Evolutionary conservation across 2,329 filamentous ascomycete genomes (phyloP), one percentile per base, ranked within the genome.

Genomic region (Sporothrix sp.): DNA sequence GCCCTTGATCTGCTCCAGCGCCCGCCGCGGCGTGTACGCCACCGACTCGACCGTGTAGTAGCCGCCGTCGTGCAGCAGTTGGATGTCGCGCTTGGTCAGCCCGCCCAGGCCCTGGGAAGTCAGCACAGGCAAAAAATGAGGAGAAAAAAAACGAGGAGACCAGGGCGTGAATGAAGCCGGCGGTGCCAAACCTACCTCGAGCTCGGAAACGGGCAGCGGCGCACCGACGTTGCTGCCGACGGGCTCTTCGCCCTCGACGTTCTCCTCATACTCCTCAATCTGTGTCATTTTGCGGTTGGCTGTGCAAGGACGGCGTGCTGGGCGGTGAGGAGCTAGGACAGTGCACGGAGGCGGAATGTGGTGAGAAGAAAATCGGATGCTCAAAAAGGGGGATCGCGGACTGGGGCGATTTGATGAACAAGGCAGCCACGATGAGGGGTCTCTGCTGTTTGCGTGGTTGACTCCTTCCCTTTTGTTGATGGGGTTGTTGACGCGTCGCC

Each of bases 21-120:
- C 73, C 62, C 91, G 81, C 48, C 78, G 85, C 64, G 93, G 80
- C 3, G 81, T 97, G 65, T 98, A 98, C 45, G 93, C 93, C 54
- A 98, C 85, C 2, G 90, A 84, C 68, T 98, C 93, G 33, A 98
- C 89, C 0, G 93, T 98, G 65, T 97, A 88, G 67, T 82, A 97
- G 5, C 93, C 93, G 35, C 87, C 90, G 62, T 97, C 91, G 16
- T 94, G 74, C 20, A 98, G 81, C 35, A 96, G 74, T 64, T 96
- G 93, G 59, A 97, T 94, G 64, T 98, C 93, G 62, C 94, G 82
- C 59, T 90, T 90, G n/a, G 90, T 95, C 58, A 97, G 71, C 13
- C 91, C 91, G 40, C 85, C 82, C 54, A 95, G 73, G 27, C 91
- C 91, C 89, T 95, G 23, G 8, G 20, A 9, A 3, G 45, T 48